Conservation (phyloP, 768 basidiomycete genomes). For the Lactarius hengduanensis region DNA sequence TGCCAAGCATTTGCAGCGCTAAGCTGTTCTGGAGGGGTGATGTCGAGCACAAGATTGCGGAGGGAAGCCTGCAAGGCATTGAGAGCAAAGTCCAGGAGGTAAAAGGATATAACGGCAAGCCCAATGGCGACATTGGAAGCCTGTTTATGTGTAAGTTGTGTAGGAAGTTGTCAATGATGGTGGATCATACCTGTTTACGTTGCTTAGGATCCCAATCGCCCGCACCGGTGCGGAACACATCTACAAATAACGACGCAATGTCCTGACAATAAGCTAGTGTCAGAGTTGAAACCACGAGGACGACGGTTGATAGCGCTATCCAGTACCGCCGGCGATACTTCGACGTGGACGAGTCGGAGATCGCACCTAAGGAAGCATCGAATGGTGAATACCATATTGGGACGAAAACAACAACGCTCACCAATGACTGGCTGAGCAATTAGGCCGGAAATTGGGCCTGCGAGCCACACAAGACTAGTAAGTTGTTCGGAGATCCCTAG, state of each 20-base stretch:
- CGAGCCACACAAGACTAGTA: constrained; percentile 94
- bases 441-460: constrained; percentile 92
- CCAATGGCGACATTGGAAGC: constrained; percentile 71
- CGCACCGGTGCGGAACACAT: constrained; percentile 67
- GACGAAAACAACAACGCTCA: constrained; percentile 36
- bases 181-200: constrained; percentile 48
- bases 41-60: constrained; percentile 89
- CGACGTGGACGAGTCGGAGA: constrained; percentile 92
- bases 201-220: constrained; percentile 88
- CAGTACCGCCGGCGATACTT: constrained; percentile 90
- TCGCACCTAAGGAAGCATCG: constrained; percentile 58
- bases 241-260: constrained; percentile 71
- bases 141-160: constrained; percentile 38
- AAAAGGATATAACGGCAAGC: constrained; percentile 88
- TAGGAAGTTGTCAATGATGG: constrained; percentile 12
- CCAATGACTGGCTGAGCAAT: constrained; percentile 98
- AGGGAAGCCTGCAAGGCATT: constrained; percentile 94
- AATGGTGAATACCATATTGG: constrained; percentile 2
- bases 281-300: constrained; percentile 75
- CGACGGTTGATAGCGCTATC: constrained; percentile 84
- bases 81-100: constrained; percentile 93
- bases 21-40: constrained; percentile 85
- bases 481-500: constrained; percentile 83
- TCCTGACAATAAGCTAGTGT: constrained; percentile 80
- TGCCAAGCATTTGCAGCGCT: constrained; percentile 98